Percentiles rank a stretch among this genome's conserved stretches.
Conservation (phyloP, 306 rosid genomes). For the Gastrolobium bilobum region DNA sequence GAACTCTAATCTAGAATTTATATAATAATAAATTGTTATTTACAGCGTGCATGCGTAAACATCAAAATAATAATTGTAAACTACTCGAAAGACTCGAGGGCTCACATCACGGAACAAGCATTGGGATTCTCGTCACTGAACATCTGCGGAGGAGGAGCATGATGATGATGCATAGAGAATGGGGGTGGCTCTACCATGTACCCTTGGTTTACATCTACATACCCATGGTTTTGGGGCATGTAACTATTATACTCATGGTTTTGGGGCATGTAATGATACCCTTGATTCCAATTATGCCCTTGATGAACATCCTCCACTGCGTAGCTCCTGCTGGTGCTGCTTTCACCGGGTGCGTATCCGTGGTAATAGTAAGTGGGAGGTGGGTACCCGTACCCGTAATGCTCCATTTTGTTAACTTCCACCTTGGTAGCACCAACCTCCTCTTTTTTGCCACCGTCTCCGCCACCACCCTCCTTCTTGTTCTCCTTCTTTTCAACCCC, state of each 20-base stretch:
- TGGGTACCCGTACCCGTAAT: constrained; percentile 59
- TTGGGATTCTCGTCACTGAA: constrained; percentile 93
- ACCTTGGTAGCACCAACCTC: constrained; percentile 49
- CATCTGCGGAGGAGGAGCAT: constrained; percentile 61
- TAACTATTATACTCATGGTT: constrained; percentile 21
- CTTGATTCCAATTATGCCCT: constrained; percentile 28
- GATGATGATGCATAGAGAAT: constrained; percentile 32
- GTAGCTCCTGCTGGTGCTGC: constrained; percentile 25
- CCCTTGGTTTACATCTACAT: constrained; percentile 44
- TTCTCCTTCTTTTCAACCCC: constrained; percentile 52
- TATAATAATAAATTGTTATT: constrained; percentile 41
- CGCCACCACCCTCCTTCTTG: constrained; percentile 50
- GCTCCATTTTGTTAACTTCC: constrained; percentile 72
- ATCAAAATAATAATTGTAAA: not conserved
- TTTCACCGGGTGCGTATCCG: constrained; percentile 67
- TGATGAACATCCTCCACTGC: constrained; percentile 40
- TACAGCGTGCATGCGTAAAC: constrained; percentile 35
- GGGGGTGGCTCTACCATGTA: constrained; percentile 45
- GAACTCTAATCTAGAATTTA: not conserved
- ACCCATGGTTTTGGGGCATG: not conserved
- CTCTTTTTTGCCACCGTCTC: constrained; percentile 40
- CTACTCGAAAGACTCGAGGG: not conserved
- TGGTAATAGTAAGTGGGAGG: constrained; percentile 55
- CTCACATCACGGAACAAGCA: constrained; percentile 87
- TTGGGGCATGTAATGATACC: constrained; percentile 40